Conservation (phyloP, 768 basidiomycete genomes). For the Cystobasidium ongulense region DNA sequence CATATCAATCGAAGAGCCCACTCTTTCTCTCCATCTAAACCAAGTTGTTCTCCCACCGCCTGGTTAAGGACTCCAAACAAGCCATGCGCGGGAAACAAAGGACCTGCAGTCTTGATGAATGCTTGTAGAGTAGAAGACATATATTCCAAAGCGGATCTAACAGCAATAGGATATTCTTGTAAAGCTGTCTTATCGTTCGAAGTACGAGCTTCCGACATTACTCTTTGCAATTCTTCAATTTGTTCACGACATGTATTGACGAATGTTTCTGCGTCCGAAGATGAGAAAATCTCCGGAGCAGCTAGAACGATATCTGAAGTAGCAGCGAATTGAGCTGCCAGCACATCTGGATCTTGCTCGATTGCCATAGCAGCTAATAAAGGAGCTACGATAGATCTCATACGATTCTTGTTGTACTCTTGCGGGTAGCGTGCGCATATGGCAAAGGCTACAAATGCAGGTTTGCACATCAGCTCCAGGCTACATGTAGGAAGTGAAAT, state of each 20-base stretch:
- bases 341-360: conserved; percentile 15
- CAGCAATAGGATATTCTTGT: neutral
- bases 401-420: conserved; percentile 1
- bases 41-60: conserved; percentile 2
- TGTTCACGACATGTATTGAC: conserved; percentile 15
- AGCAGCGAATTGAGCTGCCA: conserved; percentile 13
- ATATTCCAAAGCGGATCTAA: conserved; percentile 3
- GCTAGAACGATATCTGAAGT: conserved; percentile 20
- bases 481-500: neutral
- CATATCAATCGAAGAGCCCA: conserved; percentile 9
- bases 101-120: conserved; percentile 11
- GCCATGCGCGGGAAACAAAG: neutral
- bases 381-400: neutral
- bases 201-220: neutral
- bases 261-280: conserved; percentile 9
- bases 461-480: neutral
- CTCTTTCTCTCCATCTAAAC: conserved; percentile 5
- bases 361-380: neutral
- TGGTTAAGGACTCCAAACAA: conserved; percentile 1
- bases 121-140: conserved; percentile 9
- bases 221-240: conserved; percentile 6
- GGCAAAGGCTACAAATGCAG: neutral
- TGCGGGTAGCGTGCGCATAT: neutral
- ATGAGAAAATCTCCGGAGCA: conserved; percentile 5
- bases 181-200: neutral